Conservation (phyloP, 345 rosid species). For the Sisymbrium altissimum region DNA sequence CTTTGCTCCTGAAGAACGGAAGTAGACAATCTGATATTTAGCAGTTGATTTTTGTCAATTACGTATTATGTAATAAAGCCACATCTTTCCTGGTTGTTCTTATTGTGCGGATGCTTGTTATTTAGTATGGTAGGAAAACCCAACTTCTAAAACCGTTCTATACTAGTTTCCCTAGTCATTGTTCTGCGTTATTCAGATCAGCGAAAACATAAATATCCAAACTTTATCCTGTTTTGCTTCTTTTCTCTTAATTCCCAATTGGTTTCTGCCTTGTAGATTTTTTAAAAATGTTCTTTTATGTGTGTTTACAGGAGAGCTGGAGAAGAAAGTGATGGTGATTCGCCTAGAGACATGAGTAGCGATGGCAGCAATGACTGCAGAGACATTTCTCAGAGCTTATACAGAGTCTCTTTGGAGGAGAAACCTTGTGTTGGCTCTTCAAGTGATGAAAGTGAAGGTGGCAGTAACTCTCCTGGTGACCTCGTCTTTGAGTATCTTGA, state of each 20-base stretch:
- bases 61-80: not conserved
- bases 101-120: not conserved
- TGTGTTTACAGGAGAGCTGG: constrained; percentile 36
- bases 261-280: not conserved
- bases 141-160: not conserved
- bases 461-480: constrained; percentile 43
- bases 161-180: not conserved
- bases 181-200: not conserved
- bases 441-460: constrained; percentile 63
- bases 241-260: not conserved
- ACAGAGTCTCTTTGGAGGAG: constrained; percentile 49
- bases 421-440: constrained; percentile 50
- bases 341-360: constrained; percentile 52
- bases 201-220: not conserved
- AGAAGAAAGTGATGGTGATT: constrained; percentile 56
- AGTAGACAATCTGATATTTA: not conserved
- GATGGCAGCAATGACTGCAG: constrained; percentile 52
- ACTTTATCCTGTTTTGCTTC: not conserved
- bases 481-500: constrained; percentile 72
- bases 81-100: not conserved
- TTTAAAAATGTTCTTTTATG: not conserved
- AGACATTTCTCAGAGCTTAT: constrained; percentile 42
- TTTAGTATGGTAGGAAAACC: not conserved
- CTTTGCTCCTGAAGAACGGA: not conserved
- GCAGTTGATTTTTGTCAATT: not conserved